Conservation (phyloP, 83 land plant genomes). For the Thuja plicata region DNA sequence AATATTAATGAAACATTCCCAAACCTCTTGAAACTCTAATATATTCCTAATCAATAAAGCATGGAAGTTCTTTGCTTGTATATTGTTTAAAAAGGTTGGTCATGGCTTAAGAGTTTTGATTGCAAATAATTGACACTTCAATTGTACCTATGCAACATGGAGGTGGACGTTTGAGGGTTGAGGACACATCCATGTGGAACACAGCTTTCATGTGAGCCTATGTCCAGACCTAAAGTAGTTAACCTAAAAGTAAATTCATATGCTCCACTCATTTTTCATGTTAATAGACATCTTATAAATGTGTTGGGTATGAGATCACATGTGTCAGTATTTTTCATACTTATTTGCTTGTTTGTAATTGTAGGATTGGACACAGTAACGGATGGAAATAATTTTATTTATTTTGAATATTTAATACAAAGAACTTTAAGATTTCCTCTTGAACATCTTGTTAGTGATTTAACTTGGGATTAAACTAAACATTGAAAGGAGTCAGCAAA, state of each 20-base stretch:
- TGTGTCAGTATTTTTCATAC: background rate
- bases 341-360: background rate
- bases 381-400: background rate
- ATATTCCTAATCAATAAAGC: too few relatives aligned
- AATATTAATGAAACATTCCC: too few relatives aligned
- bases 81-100: too few relatives aligned
- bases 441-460: background rate
- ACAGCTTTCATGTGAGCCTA: too few relatives aligned
- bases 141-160: too few relatives aligned
- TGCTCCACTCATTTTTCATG: background rate
- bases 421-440: background rate
- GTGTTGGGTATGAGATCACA: background rate
- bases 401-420: background rate
- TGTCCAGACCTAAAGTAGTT: background rate
- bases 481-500: conserved; percentile 49
- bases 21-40: too few relatives aligned
- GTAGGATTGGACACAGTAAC: background rate
- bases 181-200: too few relatives aligned
- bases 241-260: background rate
- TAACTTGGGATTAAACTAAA: conserved; percentile 13
- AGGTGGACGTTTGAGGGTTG: too few relatives aligned
- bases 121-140: too few relatives aligned
- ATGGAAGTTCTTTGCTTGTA: too few relatives aligned
- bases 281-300: background rate
- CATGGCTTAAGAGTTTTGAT: too few relatives aligned